Evolutionary conservation across 805 yeast genomes (phyloP).

Genomic region (Starmerella riodocensis): DNA sequence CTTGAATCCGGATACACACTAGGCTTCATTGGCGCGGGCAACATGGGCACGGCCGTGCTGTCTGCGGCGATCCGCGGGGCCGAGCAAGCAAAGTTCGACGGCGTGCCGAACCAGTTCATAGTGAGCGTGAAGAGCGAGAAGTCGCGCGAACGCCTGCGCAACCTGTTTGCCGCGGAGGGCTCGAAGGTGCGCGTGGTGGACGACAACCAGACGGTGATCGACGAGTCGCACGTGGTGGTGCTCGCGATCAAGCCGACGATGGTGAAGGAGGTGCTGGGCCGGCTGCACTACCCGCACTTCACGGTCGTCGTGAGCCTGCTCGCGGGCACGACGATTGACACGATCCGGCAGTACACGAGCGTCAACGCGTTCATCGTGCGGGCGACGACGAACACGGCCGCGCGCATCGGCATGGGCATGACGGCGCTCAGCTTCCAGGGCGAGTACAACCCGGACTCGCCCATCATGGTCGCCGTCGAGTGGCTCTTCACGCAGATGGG

Average conservation of each 20-base stretch:
- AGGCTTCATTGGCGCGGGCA: constrained; percentile 83
- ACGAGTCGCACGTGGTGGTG: constrained; percentile 53
- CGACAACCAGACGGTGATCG: constrained; percentile 46
- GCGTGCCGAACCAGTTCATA: constrained; percentile 57
- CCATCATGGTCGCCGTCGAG: constrained; percentile 26
- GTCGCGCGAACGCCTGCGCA: constrained; percentile 38
- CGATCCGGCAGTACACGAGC: constrained; percentile 34
- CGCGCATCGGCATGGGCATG: constrained; percentile 83
- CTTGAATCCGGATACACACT: constrained; percentile 35
- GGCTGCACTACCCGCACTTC: constrained; percentile 34
- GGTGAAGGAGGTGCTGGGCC: constrained; percentile 46
- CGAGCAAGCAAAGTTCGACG: constrained; percentile 27
- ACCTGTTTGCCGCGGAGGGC: constrained; percentile 34
- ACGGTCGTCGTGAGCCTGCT: constrained; percentile 64
- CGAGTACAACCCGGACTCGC: constrained; percentile 23
- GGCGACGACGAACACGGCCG: constrained; percentile 98
- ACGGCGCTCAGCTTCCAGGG: constrained; percentile 80
- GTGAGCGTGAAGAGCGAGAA: constrained; percentile 57
- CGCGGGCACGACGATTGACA: constrained; percentile 84
- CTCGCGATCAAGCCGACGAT: constrained; percentile 83
- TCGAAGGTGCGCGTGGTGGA: constrained; percentile 35
- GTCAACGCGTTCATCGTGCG: constrained; percentile 47
- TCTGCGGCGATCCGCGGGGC: constrained; percentile 53
- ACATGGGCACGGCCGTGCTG: constrained; percentile 87
- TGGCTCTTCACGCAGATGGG: constrained; percentile 35